Evolutionary conservation across 1,284 basidiomycete species (phyloP), one percentile per base, ranked within the genome.

Genomic region (Ganoderma sinense): DNA sequence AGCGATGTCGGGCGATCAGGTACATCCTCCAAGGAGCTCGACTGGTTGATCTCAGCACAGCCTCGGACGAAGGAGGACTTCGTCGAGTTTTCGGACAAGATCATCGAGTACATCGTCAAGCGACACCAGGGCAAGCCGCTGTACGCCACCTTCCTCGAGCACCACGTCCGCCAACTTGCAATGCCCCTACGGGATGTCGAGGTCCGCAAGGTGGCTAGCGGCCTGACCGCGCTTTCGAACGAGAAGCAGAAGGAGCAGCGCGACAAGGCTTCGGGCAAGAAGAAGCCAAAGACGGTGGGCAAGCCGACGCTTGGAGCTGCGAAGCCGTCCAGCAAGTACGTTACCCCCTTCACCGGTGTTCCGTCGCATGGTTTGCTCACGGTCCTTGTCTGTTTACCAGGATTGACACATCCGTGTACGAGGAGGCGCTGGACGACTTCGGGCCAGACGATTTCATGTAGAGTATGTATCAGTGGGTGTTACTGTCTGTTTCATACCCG

Each of bases 191-290:
- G 91, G 72, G 96, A 97, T 73, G 90, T 96, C 64, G 96, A 98
- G 77, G 91, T 96, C 41, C 89, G 95, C 73, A 97, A 97, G 80
- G 93, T 89, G 2, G 94, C 95, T 4, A 93, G 90, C 66, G 89
- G 85, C 18, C 83, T 98, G 65, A 95, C 94, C 23, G 91, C 94
- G 1, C 84, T 98, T 14, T 93, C 95, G 63, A 97, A 97, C 78
- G 95, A 97, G 84, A 98, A 98, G 84, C 95, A 97, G 84, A 94
- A 90, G 81, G 95, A 96, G 79, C 89, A 92, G 79, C 85, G 92
- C 70, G 95, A 96, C 62, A 95, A 94, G 82, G 86, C 90, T 0
- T 91, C 89, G 73, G 94, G 95, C 29, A 97, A 97, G 89, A 97
- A 96, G 86, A 97, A 97, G 84, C 86, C 89, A 69, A 92, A 94